These are phyloP conservation scores for Rubus idaeus DNA, from an alignment of 306 rosid species.

Conservation along the genomic window DNA sequence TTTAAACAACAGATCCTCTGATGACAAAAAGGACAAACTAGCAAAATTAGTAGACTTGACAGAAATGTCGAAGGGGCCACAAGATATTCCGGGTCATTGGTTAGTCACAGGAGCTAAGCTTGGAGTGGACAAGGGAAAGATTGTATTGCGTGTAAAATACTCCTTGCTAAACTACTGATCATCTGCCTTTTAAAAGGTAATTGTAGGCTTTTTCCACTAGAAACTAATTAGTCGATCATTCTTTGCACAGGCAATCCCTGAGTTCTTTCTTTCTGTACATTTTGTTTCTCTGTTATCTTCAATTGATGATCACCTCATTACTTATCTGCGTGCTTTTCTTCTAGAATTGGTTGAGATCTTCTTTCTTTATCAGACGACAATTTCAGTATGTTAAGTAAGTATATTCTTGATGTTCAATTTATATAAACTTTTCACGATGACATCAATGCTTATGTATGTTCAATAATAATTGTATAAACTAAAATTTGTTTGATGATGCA, in stretches of 20 bases:
- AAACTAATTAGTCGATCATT: constrained; percentile 67
- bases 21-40: constrained; percentile 83
- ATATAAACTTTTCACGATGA: constrained; percentile 2
- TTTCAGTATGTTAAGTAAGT: constrained; percentile 15
- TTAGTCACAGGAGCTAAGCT: constrained; percentile 98
- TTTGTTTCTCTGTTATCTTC: constrained; percentile 34
- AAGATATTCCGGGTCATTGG: constrained; percentile 99
- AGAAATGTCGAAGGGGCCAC: constrained; percentile 96
- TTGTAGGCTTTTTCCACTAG: constrained; percentile 38
- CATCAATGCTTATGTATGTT: background rate
- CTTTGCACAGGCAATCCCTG: constrained; percentile 77
- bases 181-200: constrained; percentile 15
- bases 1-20: constrained; percentile 47
- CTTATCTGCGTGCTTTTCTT: constrained; percentile 39
- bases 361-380: constrained; percentile 30
- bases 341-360: constrained; percentile 26
- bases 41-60: constrained; percentile 84
- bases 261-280: constrained; percentile 48
- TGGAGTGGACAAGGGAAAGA: constrained; percentile 94
- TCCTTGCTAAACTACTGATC: constrained; percentile 87
- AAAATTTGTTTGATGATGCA: background rate
- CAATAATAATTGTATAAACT: background rate
- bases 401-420: constrained; percentile 1
- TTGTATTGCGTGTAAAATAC: constrained; percentile 80
- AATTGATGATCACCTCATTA: constrained; percentile 33